phyloP scores from a whole-genome alignment of 2,329 filamentous ascomycete genomes.

The Epichloe uncinata region DNA sequence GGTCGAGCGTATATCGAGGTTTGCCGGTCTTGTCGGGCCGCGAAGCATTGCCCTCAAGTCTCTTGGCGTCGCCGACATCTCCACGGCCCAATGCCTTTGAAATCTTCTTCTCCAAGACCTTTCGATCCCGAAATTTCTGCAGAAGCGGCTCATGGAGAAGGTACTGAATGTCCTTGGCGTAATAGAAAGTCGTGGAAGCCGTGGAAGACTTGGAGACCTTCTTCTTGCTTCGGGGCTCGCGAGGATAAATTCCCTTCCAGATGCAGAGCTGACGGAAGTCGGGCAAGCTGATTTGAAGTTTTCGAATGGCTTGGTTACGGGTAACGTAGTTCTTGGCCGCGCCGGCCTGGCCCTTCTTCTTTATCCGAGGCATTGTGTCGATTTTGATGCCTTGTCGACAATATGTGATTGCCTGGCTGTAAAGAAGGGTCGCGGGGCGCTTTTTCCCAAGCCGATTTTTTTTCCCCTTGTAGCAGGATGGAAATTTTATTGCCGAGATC shows the following conservation, averaged over 20 bases:
- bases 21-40: conserved; percentile 84
- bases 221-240: conserved; percentile 92
- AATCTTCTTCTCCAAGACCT: conserved; percentile 95
- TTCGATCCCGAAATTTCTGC: conserved; percentile 92
- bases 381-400: conserved; percentile 4
- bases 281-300: conserved; percentile 90
- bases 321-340: conserved; percentile 98
- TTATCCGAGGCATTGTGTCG: conserved; percentile 55
- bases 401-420: conserved; percentile 7
- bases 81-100: conserved; percentile 80
- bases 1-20: conserved; percentile 81
- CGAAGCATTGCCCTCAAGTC: conserved; percentile 74
- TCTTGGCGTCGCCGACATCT: conserved; percentile 76
- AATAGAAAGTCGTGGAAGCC: conserved; percentile 82
- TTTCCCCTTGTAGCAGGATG: conserved; percentile 9
- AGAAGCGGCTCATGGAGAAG: conserved; percentile 92
- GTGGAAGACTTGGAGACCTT: conserved; percentile 89
- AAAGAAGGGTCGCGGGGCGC: conserved; percentile 19
- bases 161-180: conserved; percentile 93
- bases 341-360: conserved; percentile 87
- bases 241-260: conserved; percentile 98
- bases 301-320: conserved; percentile 89
- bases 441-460: conserved; percentile 12
- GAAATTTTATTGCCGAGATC: conserved; percentile 22
- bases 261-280: conserved; percentile 98